phyloP scores from a whole-genome alignment of 257 asterid species.

The Solanum bulbocastanum region DNA sequence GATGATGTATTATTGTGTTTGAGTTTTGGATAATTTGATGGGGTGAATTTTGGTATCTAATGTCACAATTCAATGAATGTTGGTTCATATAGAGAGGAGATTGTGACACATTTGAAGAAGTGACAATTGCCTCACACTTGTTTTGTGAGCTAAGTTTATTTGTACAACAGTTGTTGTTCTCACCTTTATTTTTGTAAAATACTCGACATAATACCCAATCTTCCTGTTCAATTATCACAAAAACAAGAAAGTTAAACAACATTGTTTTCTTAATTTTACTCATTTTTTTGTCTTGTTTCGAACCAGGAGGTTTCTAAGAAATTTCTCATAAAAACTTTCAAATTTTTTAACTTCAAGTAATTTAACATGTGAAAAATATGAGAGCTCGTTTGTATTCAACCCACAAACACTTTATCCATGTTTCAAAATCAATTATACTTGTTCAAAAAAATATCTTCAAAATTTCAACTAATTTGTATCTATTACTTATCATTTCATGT shows the following conservation, averaged over 20 bases:
- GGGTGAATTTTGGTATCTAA: slow-evolving; percentile 14
- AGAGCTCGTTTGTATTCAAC: neutral
- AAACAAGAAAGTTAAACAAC: neutral
- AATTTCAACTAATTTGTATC: neutral
- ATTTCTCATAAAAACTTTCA: slow-evolving; percentile 9
- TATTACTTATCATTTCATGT: neutral
- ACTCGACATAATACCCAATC: slow-evolving; percentile 86
- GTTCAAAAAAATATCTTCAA: neutral
- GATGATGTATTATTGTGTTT: neutral
- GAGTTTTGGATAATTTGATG: slow-evolving; percentile 15
- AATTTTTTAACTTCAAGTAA: neutral
- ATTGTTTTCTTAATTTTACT: neutral
- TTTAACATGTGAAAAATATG: neutral
- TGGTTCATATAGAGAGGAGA: neutral
- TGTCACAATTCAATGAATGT: slow-evolving; percentile 16
- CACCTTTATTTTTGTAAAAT: slow-evolving; percentile 51
- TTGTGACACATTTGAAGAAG: slow-evolving; percentile 6
- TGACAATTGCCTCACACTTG: neutral
- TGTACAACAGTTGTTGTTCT: slow-evolving; percentile 10
- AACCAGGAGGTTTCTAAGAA: slow-evolving; percentile 6
- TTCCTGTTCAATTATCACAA: slow-evolving; percentile 38
- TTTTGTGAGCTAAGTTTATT: slow-evolving; percentile 3
- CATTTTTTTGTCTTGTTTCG: neutral
- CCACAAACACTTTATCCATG: neutral
- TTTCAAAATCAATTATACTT: neutral